Base-by-base conservation (phyloP, 2,329 filamentous ascomycete species). In the Cercospora nicotianae region DNA sequence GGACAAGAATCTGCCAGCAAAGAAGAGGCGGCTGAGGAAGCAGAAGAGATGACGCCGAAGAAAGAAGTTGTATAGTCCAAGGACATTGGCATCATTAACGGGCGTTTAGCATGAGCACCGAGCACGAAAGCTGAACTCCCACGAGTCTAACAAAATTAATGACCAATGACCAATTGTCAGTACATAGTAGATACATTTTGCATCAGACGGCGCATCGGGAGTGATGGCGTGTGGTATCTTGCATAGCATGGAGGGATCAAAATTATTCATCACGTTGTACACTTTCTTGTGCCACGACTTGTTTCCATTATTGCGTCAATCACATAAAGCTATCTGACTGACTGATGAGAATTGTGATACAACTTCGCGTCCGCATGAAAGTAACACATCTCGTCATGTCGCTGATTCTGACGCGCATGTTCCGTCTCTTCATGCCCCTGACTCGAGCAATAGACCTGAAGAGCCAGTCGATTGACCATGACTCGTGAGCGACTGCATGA, bases 21-120 rank as follows among this genome's bases (percentile, higher is more conserved):
- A 28, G 68, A 73, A 55, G 71, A 73, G 60, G 71, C 71, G 42
- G 63, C 66, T 6, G 55, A 68, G 5, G 71, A 73, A 36, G 70
- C 70, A 1, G 71, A 69, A 16, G 68, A 72, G 53, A 64, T 72
- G 53, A 72, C 68, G 30, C 71, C 71, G n/a, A 67, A 68, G 64
- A 73, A 72, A 64, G 66, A 70, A 67, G 63, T 53, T 28, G 61
- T 67, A 23, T 67, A 60, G 20, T 55, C 13, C 23, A 28, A 16
- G 23, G 28, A 64, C 30, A 23, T n/a, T 45, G 18, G 20, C 33
- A 23, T 36, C 33, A 13, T 12, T 3, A 12, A 16, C 3, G 28
- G 28, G 45, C 42, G 60, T 55, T 55, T 23, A 55, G 48, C 48
- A 55, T 30, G 23, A 55, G 20, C 48, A 55, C 30, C 16, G 18